Percentiles rank a stretch among this genome's conserved stretches.
Evolutionary conservation across 805 yeast genomes (phyloP).

Genomic region (Metschnikowia gelsemii): DNA sequence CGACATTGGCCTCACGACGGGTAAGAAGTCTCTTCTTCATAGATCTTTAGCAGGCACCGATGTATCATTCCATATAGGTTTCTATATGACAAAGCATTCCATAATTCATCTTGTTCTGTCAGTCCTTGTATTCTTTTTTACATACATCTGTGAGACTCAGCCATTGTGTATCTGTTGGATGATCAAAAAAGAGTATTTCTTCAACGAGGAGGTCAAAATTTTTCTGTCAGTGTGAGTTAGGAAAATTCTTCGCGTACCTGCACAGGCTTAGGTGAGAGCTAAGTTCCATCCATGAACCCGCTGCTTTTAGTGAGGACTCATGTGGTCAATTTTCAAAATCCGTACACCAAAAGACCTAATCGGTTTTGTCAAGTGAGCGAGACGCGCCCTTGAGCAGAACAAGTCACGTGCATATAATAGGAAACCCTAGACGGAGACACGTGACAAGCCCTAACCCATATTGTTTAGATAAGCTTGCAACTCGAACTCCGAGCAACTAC

Average conservation of each 20-base stretch:
- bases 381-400: too few relatives aligned
- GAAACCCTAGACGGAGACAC: constrained; percentile 19
- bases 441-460: constrained; percentile 21
- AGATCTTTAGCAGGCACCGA: too few relatives aligned
- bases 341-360: constrained; percentile 12
- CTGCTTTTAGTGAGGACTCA: neutral
- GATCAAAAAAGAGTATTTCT: constrained; percentile 15
- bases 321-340: constrained; percentile 3
- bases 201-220: constrained; percentile 13
- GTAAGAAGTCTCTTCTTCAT: too few relatives aligned
- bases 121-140: constrained; percentile 41
- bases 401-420: too few relatives aligned
- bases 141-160: constrained; percentile 98
- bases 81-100: neutral
- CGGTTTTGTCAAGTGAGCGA: too few relatives aligned
- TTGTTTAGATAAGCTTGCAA: too few relatives aligned
- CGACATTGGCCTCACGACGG: too few relatives aligned
- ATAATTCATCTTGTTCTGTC: neutral
- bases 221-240: constrained; percentile 20
- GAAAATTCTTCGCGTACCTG: constrained; percentile 21
- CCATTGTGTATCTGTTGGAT: constrained; percentile 55
- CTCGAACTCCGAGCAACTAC: too few relatives aligned
- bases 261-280: constrained; percentile 11
- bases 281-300: neutral
- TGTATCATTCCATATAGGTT: too few relatives aligned